Conservation (phyloP, 768 basidiomycete genomes). For the Leccinum subtestaceum region DNA sequence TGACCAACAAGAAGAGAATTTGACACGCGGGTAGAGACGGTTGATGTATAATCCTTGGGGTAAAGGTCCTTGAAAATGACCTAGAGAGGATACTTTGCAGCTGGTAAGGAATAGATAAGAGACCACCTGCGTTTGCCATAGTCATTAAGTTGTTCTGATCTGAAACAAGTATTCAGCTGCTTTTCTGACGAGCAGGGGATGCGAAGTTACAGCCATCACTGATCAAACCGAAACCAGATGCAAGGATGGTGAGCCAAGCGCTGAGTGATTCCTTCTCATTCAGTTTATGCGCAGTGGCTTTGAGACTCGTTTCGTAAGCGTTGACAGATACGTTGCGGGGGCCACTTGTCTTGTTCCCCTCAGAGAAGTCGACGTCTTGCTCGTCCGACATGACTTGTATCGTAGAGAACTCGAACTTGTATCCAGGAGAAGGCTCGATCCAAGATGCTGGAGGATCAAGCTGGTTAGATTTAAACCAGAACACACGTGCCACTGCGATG, state of each 20-base stretch:
- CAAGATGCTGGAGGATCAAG: background rate
- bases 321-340: constrained; percentile 22
- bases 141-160: constrained; percentile 74
- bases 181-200: constrained; percentile 1
- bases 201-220: constrained; percentile 52
- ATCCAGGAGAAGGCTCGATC: background rate
- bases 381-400: constrained; percentile 21
- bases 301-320: constrained; percentile 23
- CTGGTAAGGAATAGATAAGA: background rate
- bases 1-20: constrained; percentile 69
- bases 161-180: constrained; percentile 23
- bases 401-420: background rate
- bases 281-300: constrained; percentile 23
- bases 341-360: constrained; percentile 9
- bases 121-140: constrained; percentile 52
- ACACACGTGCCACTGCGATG: constrained; percentile 23
- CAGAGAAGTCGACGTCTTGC: constrained; percentile 11
- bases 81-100: constrained; percentile 33
- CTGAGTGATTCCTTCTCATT: constrained; percentile 47
- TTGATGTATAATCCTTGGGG: constrained; percentile 56
- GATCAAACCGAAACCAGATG: constrained; percentile 64
- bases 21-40: constrained; percentile 64
- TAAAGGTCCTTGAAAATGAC: constrained; percentile 66
- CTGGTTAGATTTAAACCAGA: constrained; percentile 22
- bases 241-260: constrained; percentile 60